phyloP scores from a whole-genome alignment of 2,329 filamentous ascomycete genomes.

The Lachnellula subtilissima region DNA sequence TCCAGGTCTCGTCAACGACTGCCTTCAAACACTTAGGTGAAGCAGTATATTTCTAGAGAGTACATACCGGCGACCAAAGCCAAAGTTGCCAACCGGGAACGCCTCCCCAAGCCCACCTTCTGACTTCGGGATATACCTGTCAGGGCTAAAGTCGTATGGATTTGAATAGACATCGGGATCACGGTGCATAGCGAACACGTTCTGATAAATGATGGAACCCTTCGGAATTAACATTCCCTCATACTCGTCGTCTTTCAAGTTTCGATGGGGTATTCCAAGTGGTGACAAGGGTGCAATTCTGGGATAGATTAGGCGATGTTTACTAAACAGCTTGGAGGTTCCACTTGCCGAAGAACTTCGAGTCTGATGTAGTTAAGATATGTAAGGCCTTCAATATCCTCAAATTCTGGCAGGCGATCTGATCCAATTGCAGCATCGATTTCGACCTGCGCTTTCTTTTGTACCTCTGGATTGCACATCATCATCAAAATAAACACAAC shows the following conservation, averaged over 20 bases:
- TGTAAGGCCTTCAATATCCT: constrained; percentile 43
- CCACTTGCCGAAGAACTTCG: constrained; percentile 36
- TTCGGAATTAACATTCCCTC: constrained; percentile 52
- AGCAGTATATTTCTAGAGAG: no score
- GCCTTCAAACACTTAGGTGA: no score
- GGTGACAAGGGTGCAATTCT: constrained; percentile 37
- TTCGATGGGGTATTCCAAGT: constrained; percentile 50
- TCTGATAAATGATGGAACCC: constrained; percentile 47
- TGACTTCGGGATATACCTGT: constrained; percentile 38
- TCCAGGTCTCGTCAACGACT: no score
- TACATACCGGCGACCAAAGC: constrained; percentile 41
- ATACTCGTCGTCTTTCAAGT: constrained; percentile 52
- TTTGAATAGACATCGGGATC: constrained; percentile 38
- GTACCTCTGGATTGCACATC: constrained; percentile 36
- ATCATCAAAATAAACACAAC: constrained; percentile 39
- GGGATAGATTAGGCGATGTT: no score
- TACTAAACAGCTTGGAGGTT: constrained; percentile 36
- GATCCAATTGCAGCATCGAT: constrained; percentile 45
- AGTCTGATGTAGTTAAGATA: constrained; percentile 40
- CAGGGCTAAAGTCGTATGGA: constrained; percentile 42
- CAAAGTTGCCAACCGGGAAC: constrained; percentile 44
- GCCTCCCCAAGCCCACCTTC: constrained; percentile 42
- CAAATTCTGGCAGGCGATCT: constrained; percentile 41
- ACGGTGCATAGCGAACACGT: constrained; percentile 53
- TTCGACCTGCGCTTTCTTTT: constrained; percentile 41